These are phyloP conservation scores for Candida takata DNA, from an alignment of 805 yeast species.

Conservation along the genomic window DNA sequence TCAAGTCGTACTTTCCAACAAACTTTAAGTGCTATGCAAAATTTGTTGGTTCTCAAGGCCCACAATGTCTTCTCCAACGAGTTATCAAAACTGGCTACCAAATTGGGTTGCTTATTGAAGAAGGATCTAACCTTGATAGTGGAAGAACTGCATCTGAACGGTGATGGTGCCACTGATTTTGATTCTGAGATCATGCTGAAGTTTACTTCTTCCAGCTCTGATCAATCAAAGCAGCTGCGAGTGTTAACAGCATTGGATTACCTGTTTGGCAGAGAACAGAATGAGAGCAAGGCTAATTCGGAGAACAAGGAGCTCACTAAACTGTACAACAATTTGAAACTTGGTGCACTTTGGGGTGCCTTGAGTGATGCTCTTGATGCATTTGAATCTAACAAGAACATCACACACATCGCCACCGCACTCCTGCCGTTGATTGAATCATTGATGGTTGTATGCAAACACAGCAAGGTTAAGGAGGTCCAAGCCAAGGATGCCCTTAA, in stretches of 20 bases:
- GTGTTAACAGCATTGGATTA: conserved; percentile 85
- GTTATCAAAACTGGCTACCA: conserved; percentile 56
- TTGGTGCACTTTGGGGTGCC: conserved; percentile 82
- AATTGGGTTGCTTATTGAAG: conserved; percentile 47
- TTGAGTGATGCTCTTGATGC: conserved; percentile 63
- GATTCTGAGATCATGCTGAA: conserved; percentile 50
- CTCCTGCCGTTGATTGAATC: conserved; percentile 85
- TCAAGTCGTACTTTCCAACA: conserved; percentile 80
- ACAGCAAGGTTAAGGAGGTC: conserved; percentile 55
- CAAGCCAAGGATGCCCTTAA: conserved; percentile 48
- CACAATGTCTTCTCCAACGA: conserved; percentile 60
- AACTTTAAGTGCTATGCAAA: conserved; percentile 73
- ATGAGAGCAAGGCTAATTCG: conserved; percentile 15
- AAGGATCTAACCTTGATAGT: conserved; percentile 39
- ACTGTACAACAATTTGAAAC: conserved; percentile 58
- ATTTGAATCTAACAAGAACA: conserved; percentile 50
- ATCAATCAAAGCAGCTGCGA: conserved; percentile 82
- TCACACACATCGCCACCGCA: conserved; percentile 67
- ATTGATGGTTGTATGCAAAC: conserved; percentile 93
- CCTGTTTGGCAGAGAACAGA: conserved; percentile 39
- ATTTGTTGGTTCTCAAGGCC: conserved; percentile 56
- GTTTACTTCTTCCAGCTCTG: conserved; percentile 75
- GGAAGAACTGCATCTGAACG: conserved; percentile 3
- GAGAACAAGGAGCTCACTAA: conserved; percentile 40
- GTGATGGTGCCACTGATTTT: conserved; percentile 35